Conservation (phyloP, 495 filamentous ascomycete species). For the Cudoniella acicularis region DNA sequence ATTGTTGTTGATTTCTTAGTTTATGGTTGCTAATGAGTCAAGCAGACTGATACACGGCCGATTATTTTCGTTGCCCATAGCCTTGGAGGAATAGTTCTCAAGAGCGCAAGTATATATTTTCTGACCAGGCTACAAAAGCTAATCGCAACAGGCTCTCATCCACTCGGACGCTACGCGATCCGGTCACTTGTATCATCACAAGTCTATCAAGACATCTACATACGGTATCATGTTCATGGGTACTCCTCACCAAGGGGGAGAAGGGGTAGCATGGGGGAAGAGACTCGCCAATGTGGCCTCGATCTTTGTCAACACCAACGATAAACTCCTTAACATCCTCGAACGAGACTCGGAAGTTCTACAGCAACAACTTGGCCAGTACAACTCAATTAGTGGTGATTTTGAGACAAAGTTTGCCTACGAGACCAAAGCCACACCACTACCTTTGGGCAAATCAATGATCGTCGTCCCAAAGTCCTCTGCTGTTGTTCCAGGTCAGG, state of each 20-base stretch:
- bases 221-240: slow-evolving; percentile 68
- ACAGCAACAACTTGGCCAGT: slow-evolving; percentile 31
- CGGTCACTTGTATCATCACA: slow-evolving; percentile 53
- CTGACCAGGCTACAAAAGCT: background rate
- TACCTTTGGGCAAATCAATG: slow-evolving; percentile 11
- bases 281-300: slow-evolving; percentile 32
- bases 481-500: slow-evolving; percentile 32
- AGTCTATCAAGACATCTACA: slow-evolving; percentile 63
- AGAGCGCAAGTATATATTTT: slow-evolving; percentile 14
- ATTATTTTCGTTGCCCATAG: slow-evolving; percentile 69
- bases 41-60: slow-evolving; percentile 41
- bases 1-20: background rate
- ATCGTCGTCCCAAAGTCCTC: slow-evolving; percentile 33
- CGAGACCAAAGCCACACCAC: slow-evolving; percentile 23
- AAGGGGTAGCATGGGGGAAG: slow-evolving; percentile 21
- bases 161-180: slow-evolving; percentile 51
- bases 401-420: slow-evolving; percentile 32
- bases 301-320: slow-evolving; percentile 27
- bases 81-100: slow-evolving; percentile 57
- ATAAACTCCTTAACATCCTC: slow-evolving; percentile 27
- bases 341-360: slow-evolving; percentile 34
- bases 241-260: slow-evolving; percentile 55
- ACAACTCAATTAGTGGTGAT: slow-evolving; percentile 26
- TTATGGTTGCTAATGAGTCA: background rate
- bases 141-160: slow-evolving; percentile 46